Percentiles rank a stretch among this genome's conserved stretches.
These are phyloP conservation scores for Penicillium sp. DNA, from an alignment of 2,329 filamentous ascomycete genomes.

Conservation along the genomic window DNA sequence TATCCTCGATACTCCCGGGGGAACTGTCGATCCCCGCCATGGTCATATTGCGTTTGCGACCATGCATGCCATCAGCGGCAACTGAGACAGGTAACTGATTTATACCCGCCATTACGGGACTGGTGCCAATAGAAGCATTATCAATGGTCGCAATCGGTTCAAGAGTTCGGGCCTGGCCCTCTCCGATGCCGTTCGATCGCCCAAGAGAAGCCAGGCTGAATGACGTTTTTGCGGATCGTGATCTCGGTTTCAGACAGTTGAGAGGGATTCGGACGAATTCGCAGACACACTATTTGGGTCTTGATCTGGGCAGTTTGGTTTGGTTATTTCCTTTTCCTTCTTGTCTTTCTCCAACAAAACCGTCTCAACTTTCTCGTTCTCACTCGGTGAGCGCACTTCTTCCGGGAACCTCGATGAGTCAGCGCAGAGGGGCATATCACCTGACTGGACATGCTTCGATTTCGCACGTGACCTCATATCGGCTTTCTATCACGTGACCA, in stretches of 20 bases:
- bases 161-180: slow-evolving; percentile 32
- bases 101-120: slow-evolving; percentile 38
- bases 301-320: not conserved
- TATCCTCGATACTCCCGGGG: slow-evolving; percentile 47
- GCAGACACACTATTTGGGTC: not conserved
- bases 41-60: slow-evolving; percentile 45
- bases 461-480: not conserved
- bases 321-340: not conserved
- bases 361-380: slow-evolving; percentile 2
- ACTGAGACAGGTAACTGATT: slow-evolving; percentile 32
- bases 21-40: slow-evolving; percentile 48
- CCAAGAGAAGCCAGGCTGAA: slow-evolving; percentile 39
- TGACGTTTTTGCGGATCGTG: slow-evolving; percentile 18
- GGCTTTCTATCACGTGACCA: not conserved
- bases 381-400: slow-evolving; percentile 5
- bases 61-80: slow-evolving; percentile 31
- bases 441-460: not conserved
- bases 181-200: slow-evolving; percentile 37
- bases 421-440: slow-evolving; percentile 4
- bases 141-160: slow-evolving; percentile 25
- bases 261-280: slow-evolving; percentile 4
- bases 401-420: slow-evolving; percentile 4
- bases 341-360: not conserved
- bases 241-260: slow-evolving; percentile 14
- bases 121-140: slow-evolving; percentile 38